Conservation (phyloP, 176 grass and related monocot genomes). For the Pontederia crassipes region DNA sequence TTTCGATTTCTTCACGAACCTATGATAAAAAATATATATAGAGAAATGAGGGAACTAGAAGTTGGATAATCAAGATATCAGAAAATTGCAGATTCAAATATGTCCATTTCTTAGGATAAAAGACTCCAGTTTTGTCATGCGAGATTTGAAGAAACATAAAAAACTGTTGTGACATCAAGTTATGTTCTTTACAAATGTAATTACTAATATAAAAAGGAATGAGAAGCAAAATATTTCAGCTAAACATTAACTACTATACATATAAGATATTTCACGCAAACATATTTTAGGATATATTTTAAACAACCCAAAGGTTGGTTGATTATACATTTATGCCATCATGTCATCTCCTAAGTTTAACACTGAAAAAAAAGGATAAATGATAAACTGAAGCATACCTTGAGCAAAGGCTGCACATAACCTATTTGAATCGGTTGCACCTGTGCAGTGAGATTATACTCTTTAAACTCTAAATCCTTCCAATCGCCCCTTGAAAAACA, state of each 20-base stretch:
- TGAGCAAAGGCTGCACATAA: slow-evolving; percentile 71
- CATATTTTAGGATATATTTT: too few species aligned
- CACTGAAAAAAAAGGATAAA: background rate
- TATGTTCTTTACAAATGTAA: too few species aligned
- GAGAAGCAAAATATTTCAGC: too few species aligned
- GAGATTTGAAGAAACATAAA: too few species aligned
- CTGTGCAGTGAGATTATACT: slow-evolving; percentile 71
- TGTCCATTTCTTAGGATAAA: too few species aligned
- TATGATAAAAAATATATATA: slow-evolving; percentile 18
- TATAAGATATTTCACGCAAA: too few species aligned
- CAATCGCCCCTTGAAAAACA: slow-evolving; percentile 66
- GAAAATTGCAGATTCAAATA: background rate
- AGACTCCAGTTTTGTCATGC: too few species aligned
- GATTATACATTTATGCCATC: too few species aligned
- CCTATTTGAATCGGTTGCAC: slow-evolving; percentile 64
- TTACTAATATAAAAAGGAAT: too few species aligned
- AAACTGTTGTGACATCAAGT: too few species aligned
- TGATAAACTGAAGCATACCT: slow-evolving; percentile 40
- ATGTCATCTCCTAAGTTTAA: background rate
- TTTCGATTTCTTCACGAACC: slow-evolving; percentile 75
- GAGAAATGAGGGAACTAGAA: background rate
- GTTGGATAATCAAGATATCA: background rate
- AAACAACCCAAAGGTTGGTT: too few species aligned
- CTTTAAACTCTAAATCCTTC: slow-evolving; percentile 89
- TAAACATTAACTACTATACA: too few species aligned